Percentiles rank a stretch among this genome's conserved stretches.
Evolutionary conservation across 192 early-diverging fungal species (phyloP).

Genomic region (Dissophora globulifera): DNA sequence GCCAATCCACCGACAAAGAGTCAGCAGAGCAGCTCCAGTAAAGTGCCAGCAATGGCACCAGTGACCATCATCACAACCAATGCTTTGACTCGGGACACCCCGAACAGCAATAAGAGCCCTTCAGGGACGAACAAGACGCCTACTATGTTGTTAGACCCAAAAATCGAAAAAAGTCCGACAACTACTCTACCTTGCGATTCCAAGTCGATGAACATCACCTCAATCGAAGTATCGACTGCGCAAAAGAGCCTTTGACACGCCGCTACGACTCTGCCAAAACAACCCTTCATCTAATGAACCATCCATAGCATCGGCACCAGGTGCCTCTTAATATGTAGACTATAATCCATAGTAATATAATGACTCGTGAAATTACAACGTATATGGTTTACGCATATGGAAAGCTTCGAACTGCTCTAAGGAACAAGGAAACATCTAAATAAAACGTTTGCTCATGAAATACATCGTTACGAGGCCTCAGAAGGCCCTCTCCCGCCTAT

Average conservation of each 20-base stretch:
- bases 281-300: neutral
- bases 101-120: slow-evolving; percentile 6
- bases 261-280: no score
- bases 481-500: no score
- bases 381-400: no score
- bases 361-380: no score
- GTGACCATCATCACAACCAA: slow-evolving; percentile 4
- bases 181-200: neutral
- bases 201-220: slow-evolving; percentile 3
- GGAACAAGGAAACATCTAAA: neutral
- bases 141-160: no score
- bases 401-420: neutral
- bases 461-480: no score
- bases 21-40: neutral
- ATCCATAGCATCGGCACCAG: no score
- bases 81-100: neutral
- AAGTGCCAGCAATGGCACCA: neutral
- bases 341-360: no score
- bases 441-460: no score
- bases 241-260: neutral
- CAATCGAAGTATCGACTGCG: neutral
- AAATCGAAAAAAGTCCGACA: neutral
- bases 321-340: neutral
- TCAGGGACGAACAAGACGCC: no score
- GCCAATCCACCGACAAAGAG: neutral